These are phyloP conservation scores for Penicillium chermesinum DNA, from an alignment of 495 filamentous ascomycete genomes.

Conservation along the genomic window DNA sequence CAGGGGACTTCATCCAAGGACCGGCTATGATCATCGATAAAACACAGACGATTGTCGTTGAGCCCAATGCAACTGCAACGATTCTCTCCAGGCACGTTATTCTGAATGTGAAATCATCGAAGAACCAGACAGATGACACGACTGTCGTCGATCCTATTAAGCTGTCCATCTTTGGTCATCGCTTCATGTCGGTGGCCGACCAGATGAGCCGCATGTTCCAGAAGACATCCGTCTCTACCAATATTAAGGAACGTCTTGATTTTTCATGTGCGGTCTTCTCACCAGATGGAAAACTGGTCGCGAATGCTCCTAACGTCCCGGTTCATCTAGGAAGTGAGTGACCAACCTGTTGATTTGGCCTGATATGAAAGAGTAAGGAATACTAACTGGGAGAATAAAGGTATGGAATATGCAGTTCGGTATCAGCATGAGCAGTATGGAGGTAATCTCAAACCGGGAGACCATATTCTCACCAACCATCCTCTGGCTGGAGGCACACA, in stretches of 20 bases:
- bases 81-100: constrained; percentile 52
- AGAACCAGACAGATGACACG: constrained; percentile 61
- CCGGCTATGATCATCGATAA: constrained; percentile 88
- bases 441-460: constrained; percentile 76
- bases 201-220: constrained; percentile 82
- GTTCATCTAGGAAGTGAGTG: constrained; percentile 63
- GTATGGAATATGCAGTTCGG: constrained; percentile 53
- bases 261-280: constrained; percentile 95
- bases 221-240: constrained; percentile 87
- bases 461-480: constrained; percentile 90
- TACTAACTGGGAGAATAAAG: constrained; percentile 1
- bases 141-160: constrained; percentile 62
- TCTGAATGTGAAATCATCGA: constrained; percentile 66
- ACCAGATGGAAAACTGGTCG: constrained; percentile 70
- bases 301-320: constrained; percentile 73
- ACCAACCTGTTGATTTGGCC: not conserved
- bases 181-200: constrained; percentile 94
- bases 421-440: constrained; percentile 79
- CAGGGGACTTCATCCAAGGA: constrained; percentile 66
- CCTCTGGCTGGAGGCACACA: constrained; percentile 84
- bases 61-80: constrained; percentile 55
- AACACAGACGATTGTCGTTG: constrained; percentile 90
- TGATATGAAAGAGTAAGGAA: not conserved
- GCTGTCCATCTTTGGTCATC: constrained; percentile 82
- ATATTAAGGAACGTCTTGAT: constrained; percentile 88